Evolutionary conservation across 2,329 filamentous ascomycete species (phyloP), one percentile per base, ranked within the genome.

Genomic region (Dryadomyces quercivorus): DNA sequence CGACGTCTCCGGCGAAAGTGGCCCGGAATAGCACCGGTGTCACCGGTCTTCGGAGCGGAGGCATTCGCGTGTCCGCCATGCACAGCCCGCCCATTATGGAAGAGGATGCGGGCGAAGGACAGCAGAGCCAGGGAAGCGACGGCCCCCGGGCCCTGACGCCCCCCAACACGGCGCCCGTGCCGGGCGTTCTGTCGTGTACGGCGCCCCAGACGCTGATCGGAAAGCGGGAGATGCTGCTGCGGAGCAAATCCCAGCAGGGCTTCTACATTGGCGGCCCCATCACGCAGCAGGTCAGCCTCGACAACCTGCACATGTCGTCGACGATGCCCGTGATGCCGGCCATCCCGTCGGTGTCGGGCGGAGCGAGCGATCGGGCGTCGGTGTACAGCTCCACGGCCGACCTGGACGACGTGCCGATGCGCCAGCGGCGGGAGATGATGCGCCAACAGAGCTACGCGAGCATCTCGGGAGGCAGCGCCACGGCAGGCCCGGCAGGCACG

Each of bases 401-500:
- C 59, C 71, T 75, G 1, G 87, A 91, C 57, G 80, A 90, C 55
- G 74, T 92, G 60, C 84, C 87, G 0, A 74, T 93, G 18, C 85
- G 81, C 45, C 80, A 86, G 61, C 82, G 86, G 46, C 77, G 76
- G 54, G 70, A 78, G 48, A 66, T 86, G 31, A 80, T 86, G 54
- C 79, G 78, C 36, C 75, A 78, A 45, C 74, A 65, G 58, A 76
- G 73, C 61, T 58, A 71, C 50, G 65, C 69, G 58, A 61, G 61
- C 58, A 44, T 67, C 62, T 22, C 60, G 53, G 54, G 56, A 31
- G 22, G 57, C 46, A 40, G 16, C n/a, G 5, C 26, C 4, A 8
- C 34, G 8, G 18, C 26, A 21, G 34, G 22, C 47, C n/a, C n/a
- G n/a, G 15, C 15, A 31, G 63, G 67, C 69, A 5, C 67, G 71